Evolutionary conservation across 805 yeast genomes (phyloP), one percentile per base, ranked within the genome.

Genomic region (Zygosaccharomyces siamensis): DNA sequence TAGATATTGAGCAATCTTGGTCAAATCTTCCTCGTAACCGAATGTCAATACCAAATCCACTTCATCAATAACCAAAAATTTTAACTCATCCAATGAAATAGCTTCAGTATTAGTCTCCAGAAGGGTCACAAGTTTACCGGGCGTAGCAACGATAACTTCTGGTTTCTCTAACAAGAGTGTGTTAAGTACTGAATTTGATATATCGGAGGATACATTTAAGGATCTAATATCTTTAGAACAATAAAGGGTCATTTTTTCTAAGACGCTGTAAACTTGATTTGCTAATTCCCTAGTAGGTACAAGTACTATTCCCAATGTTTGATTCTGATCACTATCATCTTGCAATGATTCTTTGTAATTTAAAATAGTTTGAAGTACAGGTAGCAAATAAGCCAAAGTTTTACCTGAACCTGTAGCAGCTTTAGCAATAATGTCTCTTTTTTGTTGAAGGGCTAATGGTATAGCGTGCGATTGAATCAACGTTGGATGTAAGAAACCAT

Each of bases 341-440:
- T 41, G 47, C 23, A 57, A 54, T 35, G 58, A 64, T 50, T 58
- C 64, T 50, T 58, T 70, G 39, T 70, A 72, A 20, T 73, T 70
- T 50, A 92, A 71, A 36, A 93, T 78, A 36, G 81, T 77, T 66
- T 93, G 95, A 36, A 93, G 67, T 14, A 93, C 83, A 5, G 99
- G 99, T 43, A 92, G 77, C 54, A 84, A 70, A 64, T 92, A 92
- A 1, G 97, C 95, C 43, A 93, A 72, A 0, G 99, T 93, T 65
- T 93, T 93, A 74, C 99, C 99, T 4, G 96, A 86, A 3, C 99
- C 99, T 0, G 99, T 92, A 23, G 88, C 81, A 5, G 98, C 97
- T 63, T 86, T 83, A 33, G 97, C 97, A 41, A 92, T 84, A 54
- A 92, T 85, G 65, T 92, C 97, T 71, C 89, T 84, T 63, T 84